A percentile compares a stretch with the other conserved stretches of the same genome.
Conservation (phyloP, 2,329 filamentous ascomycete species). For the Spiromastix sp. region DNA sequence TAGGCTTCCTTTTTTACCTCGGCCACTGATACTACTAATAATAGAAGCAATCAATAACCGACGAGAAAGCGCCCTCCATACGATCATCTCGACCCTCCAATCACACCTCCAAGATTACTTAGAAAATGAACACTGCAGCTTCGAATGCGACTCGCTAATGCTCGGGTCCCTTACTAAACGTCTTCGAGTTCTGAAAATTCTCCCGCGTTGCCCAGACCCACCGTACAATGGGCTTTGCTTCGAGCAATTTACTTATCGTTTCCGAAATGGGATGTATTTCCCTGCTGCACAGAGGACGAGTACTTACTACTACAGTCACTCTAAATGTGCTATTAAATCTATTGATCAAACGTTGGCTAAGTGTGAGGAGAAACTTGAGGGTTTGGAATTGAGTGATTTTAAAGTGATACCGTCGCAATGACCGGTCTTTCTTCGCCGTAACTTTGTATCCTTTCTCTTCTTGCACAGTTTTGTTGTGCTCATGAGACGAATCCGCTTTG, state of each 20-base stretch:
- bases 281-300: constrained; percentile 13
- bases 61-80: constrained; percentile 8
- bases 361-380: constrained; percentile 10
- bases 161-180: constrained; percentile 11
- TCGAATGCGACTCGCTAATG: constrained; percentile 14
- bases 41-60: constrained; percentile 11
- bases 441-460: too few relatives aligned
- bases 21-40: background rate
- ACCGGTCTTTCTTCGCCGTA: too few relatives aligned
- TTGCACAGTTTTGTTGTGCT: too few relatives aligned
- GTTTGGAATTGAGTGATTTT: constrained; percentile 10
- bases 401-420: constrained; percentile 1
- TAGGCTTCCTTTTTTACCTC: background rate
- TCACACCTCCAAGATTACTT: constrained; percentile 11
- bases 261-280: constrained; percentile 12
- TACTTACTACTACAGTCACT: constrained; percentile 11
- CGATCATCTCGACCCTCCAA: constrained; percentile 9
- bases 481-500: too few relatives aligned
- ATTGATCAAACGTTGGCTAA: constrained; percentile 9
- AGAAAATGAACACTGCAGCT: constrained; percentile 13
- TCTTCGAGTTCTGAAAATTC: constrained; percentile 8
- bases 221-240: constrained; percentile 11
- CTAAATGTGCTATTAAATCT: constrained; percentile 12
- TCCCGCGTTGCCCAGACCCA: constrained; percentile 9
- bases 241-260: constrained; percentile 12